These are phyloP conservation scores for Coemansia sp. DNA, from an alignment of 192 early-diverging fungal genomes.

Conservation along the genomic window DNA sequence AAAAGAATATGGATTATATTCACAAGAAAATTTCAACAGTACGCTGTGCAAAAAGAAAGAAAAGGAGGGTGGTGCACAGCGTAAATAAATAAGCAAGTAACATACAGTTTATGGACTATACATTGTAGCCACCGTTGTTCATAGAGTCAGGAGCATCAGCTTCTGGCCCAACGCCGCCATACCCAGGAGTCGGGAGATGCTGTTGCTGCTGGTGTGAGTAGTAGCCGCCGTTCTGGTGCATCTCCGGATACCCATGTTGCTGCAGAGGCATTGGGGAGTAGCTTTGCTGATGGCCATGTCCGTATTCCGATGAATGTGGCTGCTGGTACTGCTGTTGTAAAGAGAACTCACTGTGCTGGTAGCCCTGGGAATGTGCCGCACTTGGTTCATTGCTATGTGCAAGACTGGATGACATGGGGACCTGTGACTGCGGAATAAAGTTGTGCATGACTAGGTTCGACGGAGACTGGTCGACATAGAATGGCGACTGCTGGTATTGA, in stretches of 20 bases:
- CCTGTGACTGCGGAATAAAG: constrained; percentile 29
- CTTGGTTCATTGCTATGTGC: neutral
- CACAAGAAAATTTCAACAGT: constrained; percentile 13
- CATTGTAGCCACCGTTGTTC: constrained; percentile 16
- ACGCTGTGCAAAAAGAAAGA: neutral
- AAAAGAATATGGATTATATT: constrained; percentile 16
- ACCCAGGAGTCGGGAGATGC: neutral
- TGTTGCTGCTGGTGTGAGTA: constrained; percentile 12
- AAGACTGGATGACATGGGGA: constrained; percentile 8
- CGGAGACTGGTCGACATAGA: constrained; percentile 33
- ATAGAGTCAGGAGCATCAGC: constrained; percentile 8
- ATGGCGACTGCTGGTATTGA: constrained; percentile 20
- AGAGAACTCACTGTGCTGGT: constrained; percentile 7
- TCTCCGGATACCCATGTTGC: constrained; percentile 1
- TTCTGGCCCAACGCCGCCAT: neutral
- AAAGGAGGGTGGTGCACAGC: neutral
- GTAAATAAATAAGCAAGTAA: neutral
- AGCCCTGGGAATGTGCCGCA: neutral
- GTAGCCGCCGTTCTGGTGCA: neutral
- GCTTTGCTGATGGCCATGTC: constrained; percentile 12
- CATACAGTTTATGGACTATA: neutral
- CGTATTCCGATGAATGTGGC: neutral
- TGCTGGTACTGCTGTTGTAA: constrained; percentile 23
- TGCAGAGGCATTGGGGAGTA: constrained; percentile 2
- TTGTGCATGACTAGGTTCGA: constrained; percentile 17